Percentiles rank a stretch among this genome's conserved stretches.
Evolutionary conservation across 2,329 filamentous ascomycete genomes (phyloP).

Genomic region (Ceratocystiopsis sp.): DNA sequence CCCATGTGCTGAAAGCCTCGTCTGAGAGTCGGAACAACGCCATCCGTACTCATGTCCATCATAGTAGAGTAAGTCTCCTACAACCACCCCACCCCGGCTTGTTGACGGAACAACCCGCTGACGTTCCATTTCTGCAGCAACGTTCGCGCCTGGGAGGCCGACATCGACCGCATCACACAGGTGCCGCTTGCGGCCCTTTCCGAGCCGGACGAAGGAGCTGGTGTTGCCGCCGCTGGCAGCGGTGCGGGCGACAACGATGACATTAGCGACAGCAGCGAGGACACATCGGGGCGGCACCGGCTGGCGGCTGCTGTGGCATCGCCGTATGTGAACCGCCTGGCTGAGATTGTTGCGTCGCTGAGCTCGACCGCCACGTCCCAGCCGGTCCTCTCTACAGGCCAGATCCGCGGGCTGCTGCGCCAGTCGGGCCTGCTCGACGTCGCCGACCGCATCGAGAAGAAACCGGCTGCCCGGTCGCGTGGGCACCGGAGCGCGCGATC

Average conservation of each 20-base stretch:
- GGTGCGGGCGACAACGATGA: no score
- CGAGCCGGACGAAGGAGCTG: background rate
- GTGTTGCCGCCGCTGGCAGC: constrained; percentile 3
- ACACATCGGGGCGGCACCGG: constrained; percentile 16
- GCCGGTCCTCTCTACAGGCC: constrained; percentile 39
- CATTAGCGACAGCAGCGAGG: background rate
- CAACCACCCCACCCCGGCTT: background rate
- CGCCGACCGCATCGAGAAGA: constrained; percentile 12
- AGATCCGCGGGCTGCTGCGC: constrained; percentile 44
- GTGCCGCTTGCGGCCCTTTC: constrained; percentile 18
- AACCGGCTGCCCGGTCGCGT: background rate
- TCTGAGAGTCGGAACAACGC: no score
- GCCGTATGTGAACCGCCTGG: constrained; percentile 41
- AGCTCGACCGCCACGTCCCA: constrained; percentile 51
- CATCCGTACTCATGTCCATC: constrained; percentile 22
- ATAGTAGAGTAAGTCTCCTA: constrained; percentile 27
- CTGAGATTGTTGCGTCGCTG: constrained; percentile 51
- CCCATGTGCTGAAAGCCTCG: no score
- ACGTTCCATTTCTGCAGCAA: constrained; percentile 3
- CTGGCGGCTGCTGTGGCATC: constrained; percentile 22
- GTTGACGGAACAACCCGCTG: background rate
- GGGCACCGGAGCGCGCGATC: no score
- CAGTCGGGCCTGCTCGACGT: constrained; percentile 39
- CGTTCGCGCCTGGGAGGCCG: constrained; percentile 19
- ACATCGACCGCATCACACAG: constrained; percentile 46